Evolutionary conservation across 371 early-diverging fungal genomes (phyloP).

Genomic region (Mucor sp.): DNA sequence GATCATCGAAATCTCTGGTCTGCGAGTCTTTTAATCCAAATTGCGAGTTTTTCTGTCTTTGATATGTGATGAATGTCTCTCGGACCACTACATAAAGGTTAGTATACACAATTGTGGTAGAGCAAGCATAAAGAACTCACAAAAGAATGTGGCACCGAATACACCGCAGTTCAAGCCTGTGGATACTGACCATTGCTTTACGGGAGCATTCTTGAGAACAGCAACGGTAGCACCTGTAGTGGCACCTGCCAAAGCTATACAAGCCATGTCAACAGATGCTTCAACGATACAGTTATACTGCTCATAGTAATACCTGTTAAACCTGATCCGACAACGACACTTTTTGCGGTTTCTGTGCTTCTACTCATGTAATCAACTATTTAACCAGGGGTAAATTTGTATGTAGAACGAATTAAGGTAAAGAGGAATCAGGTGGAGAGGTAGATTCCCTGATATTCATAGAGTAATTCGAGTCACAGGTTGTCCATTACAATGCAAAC

Average conservation of each 20-base stretch:
- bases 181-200: constrained; percentile 37
- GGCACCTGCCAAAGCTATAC: constrained; percentile 44
- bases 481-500: background rate
- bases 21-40: constrained; percentile 61
- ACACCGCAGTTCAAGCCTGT: constrained; percentile 48
- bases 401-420: background rate
- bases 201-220: constrained; percentile 39
- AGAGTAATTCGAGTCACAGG: constrained; percentile 1
- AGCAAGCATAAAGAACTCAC: constrained; percentile 24
- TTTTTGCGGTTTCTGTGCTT: constrained; percentile 22
- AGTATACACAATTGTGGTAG: background rate
- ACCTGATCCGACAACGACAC: constrained; percentile 18
- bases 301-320: constrained; percentile 10
- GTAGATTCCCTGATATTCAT: background rate
- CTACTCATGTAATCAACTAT: constrained; percentile 14
- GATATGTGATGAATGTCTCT: constrained; percentile 56
- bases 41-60: constrained; percentile 56
- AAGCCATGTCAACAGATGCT: background rate
- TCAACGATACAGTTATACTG: background rate
- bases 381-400: background rate
- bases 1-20: constrained; percentile 56
- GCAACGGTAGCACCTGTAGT: constrained; percentile 55
- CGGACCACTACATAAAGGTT: constrained; percentile 33
- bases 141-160: constrained; percentile 50
- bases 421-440: background rate